A percentile compares a stretch with the other conserved stretches of the same genome.
phyloP scores from a whole-genome alignment of 257 asterid species.

The Nicotiana noctiflora region DNA sequence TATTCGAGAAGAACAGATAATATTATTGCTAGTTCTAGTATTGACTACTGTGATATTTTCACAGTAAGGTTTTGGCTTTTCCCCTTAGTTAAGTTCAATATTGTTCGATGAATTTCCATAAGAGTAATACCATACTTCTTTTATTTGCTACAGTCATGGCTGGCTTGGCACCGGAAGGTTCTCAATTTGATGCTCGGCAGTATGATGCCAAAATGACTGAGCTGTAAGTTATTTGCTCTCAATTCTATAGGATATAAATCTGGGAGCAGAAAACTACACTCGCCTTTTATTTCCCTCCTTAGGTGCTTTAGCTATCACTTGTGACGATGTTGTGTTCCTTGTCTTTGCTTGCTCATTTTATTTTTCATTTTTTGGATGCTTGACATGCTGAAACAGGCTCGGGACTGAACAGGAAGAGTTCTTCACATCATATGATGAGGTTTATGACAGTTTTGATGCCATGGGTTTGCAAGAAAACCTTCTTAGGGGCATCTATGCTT shows the following conservation, averaged over 20 bases:
- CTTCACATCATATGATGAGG: constrained; percentile 54
- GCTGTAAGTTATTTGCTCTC: constrained; percentile 25
- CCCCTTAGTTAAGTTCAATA: background rate
- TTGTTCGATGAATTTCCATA: background rate
- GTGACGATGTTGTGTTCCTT: background rate
- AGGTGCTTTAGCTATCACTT: background rate
- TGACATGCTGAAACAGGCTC: constrained; percentile 17
- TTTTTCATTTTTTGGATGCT: background rate
- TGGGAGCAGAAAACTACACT: background rate
- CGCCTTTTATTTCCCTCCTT: background rate
- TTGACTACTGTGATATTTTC: background rate
- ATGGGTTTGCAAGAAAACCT: constrained; percentile 58
- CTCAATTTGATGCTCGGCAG: constrained; percentile 39
- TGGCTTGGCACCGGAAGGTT: constrained; percentile 34
- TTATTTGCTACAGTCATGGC: constrained; percentile 32
- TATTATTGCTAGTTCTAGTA: background rate
- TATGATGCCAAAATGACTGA: constrained; percentile 40
- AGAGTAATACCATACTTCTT: background rate
- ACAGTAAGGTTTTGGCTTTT: background rate
- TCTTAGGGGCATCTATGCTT: constrained; percentile 57
- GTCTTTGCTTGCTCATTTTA: background rate
- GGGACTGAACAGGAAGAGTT: constrained; percentile 32
- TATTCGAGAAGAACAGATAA: background rate
- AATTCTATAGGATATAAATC: background rate
- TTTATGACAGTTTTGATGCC: constrained; percentile 49